phyloP scores from a whole-genome alignment of 805 yeast species.

The Blastobotrys attinorum region DNA sequence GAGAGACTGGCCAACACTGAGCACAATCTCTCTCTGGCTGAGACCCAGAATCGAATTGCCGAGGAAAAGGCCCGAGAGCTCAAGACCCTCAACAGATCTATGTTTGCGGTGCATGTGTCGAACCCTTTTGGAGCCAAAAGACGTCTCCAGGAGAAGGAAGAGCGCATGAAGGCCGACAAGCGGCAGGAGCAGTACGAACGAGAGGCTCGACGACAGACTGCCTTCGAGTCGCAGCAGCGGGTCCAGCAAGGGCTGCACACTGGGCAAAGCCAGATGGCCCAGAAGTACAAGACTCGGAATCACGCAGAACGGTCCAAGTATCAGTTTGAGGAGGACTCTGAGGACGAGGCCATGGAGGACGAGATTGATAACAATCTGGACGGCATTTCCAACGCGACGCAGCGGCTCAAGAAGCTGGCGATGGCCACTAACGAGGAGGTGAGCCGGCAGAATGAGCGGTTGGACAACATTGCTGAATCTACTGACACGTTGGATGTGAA shows the following conservation, averaged over 20 bases:
- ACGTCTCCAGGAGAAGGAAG: slow-evolving; percentile 67
- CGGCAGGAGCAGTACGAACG: slow-evolving; percentile 53
- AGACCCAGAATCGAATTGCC: slow-evolving; percentile 73
- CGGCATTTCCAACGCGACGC: slow-evolving; percentile 61
- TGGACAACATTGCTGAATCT: slow-evolving; percentile 70
- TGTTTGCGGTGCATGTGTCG: slow-evolving; percentile 69
- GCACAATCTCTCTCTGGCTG: slow-evolving; percentile 64
- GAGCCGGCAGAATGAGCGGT: slow-evolving; percentile 64
- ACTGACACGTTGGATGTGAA: slow-evolving; percentile 80
- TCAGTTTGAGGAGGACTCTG: slow-evolving; percentile 83
- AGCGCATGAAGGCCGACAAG: slow-evolving; percentile 51
- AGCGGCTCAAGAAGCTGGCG: slow-evolving; percentile 67
- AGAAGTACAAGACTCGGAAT: slow-evolving; percentile 23
- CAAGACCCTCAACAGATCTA: slow-evolving; percentile 68
- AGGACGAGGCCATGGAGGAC: slow-evolving; percentile 87
- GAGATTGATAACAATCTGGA: slow-evolving; percentile 80
- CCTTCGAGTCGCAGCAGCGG: slow-evolving; percentile 61
- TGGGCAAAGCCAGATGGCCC: slow-evolving; percentile 31
- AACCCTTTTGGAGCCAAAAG: slow-evolving; percentile 87
- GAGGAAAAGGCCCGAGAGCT: slow-evolving; percentile 76
- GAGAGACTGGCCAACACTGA: slow-evolving; percentile 79
- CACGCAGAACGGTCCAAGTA: slow-evolving; percentile 50
- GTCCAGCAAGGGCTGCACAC: slow-evolving; percentile 42
- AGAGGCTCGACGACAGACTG: slow-evolving; percentile 51
- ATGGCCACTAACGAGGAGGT: slow-evolving; percentile 67